These are phyloP conservation scores for Hypoxylon intermedium DNA, from an alignment of 495 filamentous ascomycete genomes.

Conservation along the genomic window DNA sequence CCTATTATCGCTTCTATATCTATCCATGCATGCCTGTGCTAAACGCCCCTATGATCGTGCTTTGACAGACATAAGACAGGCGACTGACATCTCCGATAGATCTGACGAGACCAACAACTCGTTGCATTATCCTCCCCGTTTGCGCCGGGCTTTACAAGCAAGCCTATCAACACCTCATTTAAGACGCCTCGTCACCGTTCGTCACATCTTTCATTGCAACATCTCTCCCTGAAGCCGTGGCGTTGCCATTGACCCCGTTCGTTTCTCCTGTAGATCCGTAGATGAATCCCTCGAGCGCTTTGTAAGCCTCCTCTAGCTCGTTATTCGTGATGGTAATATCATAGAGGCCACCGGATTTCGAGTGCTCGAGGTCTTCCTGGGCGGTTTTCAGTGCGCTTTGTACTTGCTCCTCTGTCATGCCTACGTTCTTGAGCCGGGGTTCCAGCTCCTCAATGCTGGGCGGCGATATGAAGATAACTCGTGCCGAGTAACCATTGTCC, in stretches of 20 bases:
- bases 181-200: constrained; percentile 13
- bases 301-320: constrained; percentile 69
- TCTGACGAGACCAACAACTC: too few relatives aligned
- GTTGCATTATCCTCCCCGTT: too few relatives aligned
- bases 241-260: constrained; percentile 24
- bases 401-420: constrained; percentile 69
- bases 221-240: constrained; percentile 12
- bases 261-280: constrained; percentile 1
- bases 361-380: constrained; percentile 68
- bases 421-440: constrained; percentile 63
- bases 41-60: too few relatives aligned
- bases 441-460: constrained; percentile 70
- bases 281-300: constrained; percentile 27
- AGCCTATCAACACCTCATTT: constrained; percentile 1
- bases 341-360: constrained; percentile 65
- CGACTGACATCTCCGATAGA: too few relatives aligned
- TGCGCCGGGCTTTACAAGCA: too few relatives aligned
- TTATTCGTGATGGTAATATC: constrained; percentile 76
- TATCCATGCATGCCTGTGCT: too few relatives aligned
- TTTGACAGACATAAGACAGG: too few relatives aligned
- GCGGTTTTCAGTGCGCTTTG: constrained; percentile 67
- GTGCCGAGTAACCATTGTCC: constrained; percentile 69
- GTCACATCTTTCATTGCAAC: constrained; percentile 22
- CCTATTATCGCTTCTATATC: too few relatives aligned
- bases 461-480: constrained; percentile 76